phyloP scores from a whole-genome alignment of 2,329 filamentous ascomycete genomes.

The Sphaerulina musiva region DNA sequence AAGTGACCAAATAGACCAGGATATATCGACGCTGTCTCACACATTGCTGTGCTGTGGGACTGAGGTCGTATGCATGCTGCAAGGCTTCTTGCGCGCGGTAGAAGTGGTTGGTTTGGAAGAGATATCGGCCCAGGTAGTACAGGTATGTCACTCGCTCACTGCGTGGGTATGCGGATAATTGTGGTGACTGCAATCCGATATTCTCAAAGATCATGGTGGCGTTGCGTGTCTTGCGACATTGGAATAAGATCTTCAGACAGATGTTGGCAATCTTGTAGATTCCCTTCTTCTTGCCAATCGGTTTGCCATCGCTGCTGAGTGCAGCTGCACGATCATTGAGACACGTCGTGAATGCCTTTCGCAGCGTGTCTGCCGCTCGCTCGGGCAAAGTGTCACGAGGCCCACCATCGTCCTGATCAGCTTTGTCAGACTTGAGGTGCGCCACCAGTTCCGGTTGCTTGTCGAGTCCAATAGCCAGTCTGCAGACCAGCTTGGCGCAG shows the following conservation, averaged over 20 bases:
- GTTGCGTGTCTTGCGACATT: constrained; percentile 75
- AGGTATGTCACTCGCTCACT: constrained; percentile 85
- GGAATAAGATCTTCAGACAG: constrained; percentile 79
- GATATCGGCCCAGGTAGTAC: constrained; percentile 87
- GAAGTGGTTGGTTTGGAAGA: constrained; percentile 79
- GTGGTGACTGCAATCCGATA: constrained; percentile 75
- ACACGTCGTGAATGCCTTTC: constrained; percentile 86
- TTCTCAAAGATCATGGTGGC: constrained; percentile 86
- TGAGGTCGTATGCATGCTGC: constrained; percentile 73
- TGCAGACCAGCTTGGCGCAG: constrained; percentile 71
- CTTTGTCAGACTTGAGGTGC: constrained; percentile 41
- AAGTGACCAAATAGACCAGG: constrained; percentile 73
- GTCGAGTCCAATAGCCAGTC: constrained; percentile 77
- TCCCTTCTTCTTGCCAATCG: constrained; percentile 77
- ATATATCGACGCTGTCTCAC: constrained; percentile 68
- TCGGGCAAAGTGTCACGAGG: constrained; percentile 76
- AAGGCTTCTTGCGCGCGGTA: constrained; percentile 68
- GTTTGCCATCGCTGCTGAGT: constrained; percentile 50
- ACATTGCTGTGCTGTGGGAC: constrained; percentile 45
- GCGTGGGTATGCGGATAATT: constrained; percentile 73
- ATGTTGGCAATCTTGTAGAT: constrained; percentile 92
- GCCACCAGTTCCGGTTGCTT: constrained; percentile 70
- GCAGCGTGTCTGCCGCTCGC: constrained; percentile 78
- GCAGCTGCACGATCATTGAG: constrained; percentile 68
- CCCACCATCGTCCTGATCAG: constrained; percentile 48